These are phyloP conservation scores for Rosa hybrid DNA, from an alignment of 331 rosid species.

Conservation along the genomic window DNA sequence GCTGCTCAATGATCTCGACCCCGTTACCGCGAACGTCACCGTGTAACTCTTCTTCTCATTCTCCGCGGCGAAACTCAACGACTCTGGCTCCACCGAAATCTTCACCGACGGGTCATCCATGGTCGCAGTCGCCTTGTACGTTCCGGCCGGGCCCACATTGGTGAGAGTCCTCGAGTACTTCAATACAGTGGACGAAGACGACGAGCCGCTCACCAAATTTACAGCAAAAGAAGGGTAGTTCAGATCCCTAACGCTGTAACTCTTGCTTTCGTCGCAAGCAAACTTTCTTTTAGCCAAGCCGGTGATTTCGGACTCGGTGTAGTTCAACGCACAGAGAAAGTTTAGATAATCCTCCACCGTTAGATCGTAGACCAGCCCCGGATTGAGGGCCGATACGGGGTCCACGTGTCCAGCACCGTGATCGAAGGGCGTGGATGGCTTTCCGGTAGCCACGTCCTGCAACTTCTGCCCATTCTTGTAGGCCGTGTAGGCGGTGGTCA, in stretches of 20 bases:
- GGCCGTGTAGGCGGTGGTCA: slow-evolving; percentile 71
- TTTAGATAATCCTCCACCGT: slow-evolving; percentile 55
- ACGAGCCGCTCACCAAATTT: slow-evolving; percentile 29
- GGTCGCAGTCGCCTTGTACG: slow-evolving; percentile 33
- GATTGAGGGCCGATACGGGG: slow-evolving; percentile 61
- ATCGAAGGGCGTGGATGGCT: slow-evolving; percentile 64
- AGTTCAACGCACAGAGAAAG: slow-evolving; percentile 69
- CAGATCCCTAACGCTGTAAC: slow-evolving; percentile 52
- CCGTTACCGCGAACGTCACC: slow-evolving; percentile 30
- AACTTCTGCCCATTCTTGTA: slow-evolving; percentile 46
- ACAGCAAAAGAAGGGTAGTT: slow-evolving; percentile 78
- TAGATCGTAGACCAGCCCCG: slow-evolving; percentile 76
- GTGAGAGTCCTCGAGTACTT: slow-evolving; percentile 52
- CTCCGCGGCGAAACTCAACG: slow-evolving; percentile 29
- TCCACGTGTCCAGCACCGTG: slow-evolving; percentile 81
- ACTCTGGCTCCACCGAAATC: slow-evolving; percentile 42
- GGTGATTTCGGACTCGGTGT: slow-evolving; percentile 33
- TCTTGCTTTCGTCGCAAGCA: slow-evolving; percentile 44
- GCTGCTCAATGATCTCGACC: slow-evolving; percentile 12
- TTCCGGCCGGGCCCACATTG: slow-evolving; percentile 48
- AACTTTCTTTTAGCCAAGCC: slow-evolving; percentile 44
- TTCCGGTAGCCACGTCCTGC: slow-evolving; percentile 47
- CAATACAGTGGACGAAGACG: slow-evolving; percentile 10
- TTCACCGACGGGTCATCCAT: slow-evolving; percentile 32
- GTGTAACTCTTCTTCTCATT: slow-evolving; percentile 43